These are phyloP conservation scores for Scytalidium lignicola DNA, from an alignment of 2,329 filamentous ascomycete genomes.

Conservation along the genomic window DNA sequence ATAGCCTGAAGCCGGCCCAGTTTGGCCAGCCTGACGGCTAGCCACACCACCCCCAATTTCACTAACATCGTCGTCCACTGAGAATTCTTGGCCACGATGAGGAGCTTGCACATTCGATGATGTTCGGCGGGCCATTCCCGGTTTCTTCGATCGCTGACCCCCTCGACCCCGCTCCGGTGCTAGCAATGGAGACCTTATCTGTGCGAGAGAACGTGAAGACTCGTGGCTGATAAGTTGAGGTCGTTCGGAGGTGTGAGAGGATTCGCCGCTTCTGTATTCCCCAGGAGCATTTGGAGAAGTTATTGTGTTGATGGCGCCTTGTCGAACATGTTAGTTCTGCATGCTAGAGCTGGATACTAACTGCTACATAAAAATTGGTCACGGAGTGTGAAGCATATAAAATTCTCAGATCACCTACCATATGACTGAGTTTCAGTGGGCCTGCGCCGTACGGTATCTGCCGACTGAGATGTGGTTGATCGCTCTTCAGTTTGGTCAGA, in stretches of 20 bases:
- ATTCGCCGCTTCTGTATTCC: constrained; percentile 24
- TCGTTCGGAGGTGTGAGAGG: constrained; percentile 20
- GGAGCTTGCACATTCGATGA: constrained; percentile 69
- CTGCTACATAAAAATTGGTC: not conserved
- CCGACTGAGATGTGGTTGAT: constrained; percentile 52
- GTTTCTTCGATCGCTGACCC: constrained; percentile 48
- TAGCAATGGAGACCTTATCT: constrained; percentile 24
- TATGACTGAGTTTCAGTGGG: constrained; percentile 43
- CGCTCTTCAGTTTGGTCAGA: constrained; percentile 37
- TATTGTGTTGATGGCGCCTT: constrained; percentile 21
- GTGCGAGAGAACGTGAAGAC: constrained; percentile 22
- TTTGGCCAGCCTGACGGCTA: constrained; percentile 34
- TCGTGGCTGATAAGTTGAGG: constrained; percentile 22
- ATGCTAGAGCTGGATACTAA: not conserved
- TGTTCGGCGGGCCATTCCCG: constrained; percentile 64
- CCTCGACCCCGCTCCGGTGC: constrained; percentile 27
- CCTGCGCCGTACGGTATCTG: constrained; percentile 54
- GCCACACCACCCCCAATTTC: constrained; percentile 69
- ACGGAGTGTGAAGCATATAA: constrained; percentile 4
- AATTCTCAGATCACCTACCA: constrained; percentile 39
- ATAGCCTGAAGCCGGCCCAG: constrained; percentile 27
- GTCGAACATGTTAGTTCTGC: constrained; percentile 2
- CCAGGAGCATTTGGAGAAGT: no score
- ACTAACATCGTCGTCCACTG: constrained; percentile 78
- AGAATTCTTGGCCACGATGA: constrained; percentile 80